phyloP scores from a whole-genome alignment of 495 filamentous ascomycete species.

The Letharia lupina region DNA sequence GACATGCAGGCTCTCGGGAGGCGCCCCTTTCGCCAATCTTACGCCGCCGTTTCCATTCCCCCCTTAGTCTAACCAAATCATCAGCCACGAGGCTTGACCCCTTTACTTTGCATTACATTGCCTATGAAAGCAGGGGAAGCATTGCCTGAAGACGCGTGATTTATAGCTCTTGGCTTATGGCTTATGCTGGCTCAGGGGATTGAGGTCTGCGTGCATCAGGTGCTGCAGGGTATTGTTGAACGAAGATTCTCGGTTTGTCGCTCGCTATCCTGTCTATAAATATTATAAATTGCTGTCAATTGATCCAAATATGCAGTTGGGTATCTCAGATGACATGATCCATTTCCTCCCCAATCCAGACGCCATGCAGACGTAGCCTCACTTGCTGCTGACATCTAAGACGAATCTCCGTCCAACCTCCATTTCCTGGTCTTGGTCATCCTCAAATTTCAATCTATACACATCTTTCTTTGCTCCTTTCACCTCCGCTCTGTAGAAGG shows the following conservation, averaged over 20 bases:
- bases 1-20: conserved; percentile 8
- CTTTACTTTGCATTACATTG: neutral
- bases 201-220: neutral
- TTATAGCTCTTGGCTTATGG: neutral
- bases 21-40: conserved; percentile 12
- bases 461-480: conserved; percentile 61
- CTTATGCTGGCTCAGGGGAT: neutral
- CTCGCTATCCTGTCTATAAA: neutral
- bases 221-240: neutral
- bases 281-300: neutral
- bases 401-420: conserved; percentile 74
- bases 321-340: conserved; percentile 7
- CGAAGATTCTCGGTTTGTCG: neutral
- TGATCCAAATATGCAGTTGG: conserved; percentile 5
- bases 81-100: conserved; percentile 6
- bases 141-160: neutral
- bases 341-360: neutral
- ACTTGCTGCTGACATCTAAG: conserved; percentile 57
- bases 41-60: neutral
- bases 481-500: conserved; percentile 94
- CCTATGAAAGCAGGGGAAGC: neutral
- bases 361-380: neutral
- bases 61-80: conserved; percentile 2
- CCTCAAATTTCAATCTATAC: conserved; percentile 71
- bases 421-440: conserved; percentile 74